A percentile compares a stretch with the other conserved stretches of the same genome.
Conservation (phyloP, 2,329 filamentous ascomycete species). For the Colletotrichum tropicicola region DNA sequence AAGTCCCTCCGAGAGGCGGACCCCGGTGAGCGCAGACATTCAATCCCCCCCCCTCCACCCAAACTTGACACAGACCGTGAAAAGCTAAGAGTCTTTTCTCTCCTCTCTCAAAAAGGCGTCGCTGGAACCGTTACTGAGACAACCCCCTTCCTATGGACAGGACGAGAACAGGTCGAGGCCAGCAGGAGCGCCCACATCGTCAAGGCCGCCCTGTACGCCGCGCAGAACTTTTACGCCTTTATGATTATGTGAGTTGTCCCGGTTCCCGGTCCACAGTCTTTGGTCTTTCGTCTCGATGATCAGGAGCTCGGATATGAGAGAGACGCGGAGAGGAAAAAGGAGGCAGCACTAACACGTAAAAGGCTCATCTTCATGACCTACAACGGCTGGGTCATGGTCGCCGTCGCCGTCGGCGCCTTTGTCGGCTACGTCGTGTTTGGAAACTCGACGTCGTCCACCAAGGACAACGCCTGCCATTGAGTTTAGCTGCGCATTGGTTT, state of each 20-base stretch:
- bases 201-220: constrained; percentile 85
- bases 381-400: constrained; percentile 96
- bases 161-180: constrained; percentile 70
- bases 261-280: too few species aligned
- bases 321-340: too few species aligned
- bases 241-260: constrained; percentile 99
- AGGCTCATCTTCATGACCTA: constrained; percentile 99
- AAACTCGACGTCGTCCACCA: constrained; percentile 73
- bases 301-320: too few species aligned
- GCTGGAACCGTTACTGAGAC: constrained; percentile 66
- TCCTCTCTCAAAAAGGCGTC: constrained; percentile 31
- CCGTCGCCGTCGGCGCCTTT: constrained; percentile 88
- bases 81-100: constrained; percentile 33
- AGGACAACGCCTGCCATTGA: constrained; percentile 92
- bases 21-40: constrained; percentile 24
- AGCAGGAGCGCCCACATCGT: constrained; percentile 77
- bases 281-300: constrained; percentile 37
- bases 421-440: constrained; percentile 88
- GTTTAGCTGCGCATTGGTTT: not conserved
- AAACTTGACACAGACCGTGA: constrained; percentile 20
- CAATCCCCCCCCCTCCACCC: not conserved
- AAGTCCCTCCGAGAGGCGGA: constrained; percentile 21
- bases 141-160: constrained; percentile 74
- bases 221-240: constrained; percentile 98
- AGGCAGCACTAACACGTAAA: not conserved